phyloP scores from a whole-genome alignment of 75 land plant genomes.

The Picea sitchensis region DNA sequence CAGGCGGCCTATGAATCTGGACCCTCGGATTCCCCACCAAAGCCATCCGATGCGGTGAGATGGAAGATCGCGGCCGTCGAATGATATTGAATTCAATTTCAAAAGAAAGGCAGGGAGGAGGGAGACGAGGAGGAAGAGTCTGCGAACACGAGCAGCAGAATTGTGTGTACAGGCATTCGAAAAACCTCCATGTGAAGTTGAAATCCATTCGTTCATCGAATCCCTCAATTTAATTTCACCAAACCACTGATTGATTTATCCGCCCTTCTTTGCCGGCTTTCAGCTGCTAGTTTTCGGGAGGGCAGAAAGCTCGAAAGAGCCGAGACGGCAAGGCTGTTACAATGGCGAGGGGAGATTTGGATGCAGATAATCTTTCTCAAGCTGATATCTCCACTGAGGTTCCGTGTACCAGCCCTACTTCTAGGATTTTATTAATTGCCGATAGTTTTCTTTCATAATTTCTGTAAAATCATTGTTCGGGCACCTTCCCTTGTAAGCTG shows the following conservation, averaged over 20 bases:
- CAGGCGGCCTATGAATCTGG: conserved; percentile 39
- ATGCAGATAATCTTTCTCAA: background rate
- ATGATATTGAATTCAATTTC: conserved; percentile 52
- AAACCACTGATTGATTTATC: background rate
- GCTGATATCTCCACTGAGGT: background rate
- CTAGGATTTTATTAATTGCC: background rate
- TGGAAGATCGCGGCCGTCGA: conserved; percentile 24
- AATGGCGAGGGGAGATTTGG: background rate
- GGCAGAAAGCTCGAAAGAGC: background rate
- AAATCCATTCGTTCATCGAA: too few relatives aligned
- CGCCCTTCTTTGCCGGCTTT: background rate
- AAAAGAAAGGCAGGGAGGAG: conserved; percentile 43
- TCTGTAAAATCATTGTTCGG: background rate
- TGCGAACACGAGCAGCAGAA: background rate
- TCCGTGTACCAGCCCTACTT: background rate
- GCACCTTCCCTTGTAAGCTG: too few relatives aligned
- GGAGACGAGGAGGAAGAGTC: conserved; percentile 2
- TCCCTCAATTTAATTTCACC: background rate
- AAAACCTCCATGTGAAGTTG: too few relatives aligned
- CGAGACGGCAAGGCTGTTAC: background rate
- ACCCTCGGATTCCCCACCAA: conserved; percentile 24
- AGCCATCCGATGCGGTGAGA: conserved; percentile 29
- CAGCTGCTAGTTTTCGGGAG: too few relatives aligned
- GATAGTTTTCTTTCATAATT: background rate
- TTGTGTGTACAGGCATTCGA: too few relatives aligned